Percentiles rank a stretch among this genome's conserved stretches.
Conservation (phyloP, 1,284 basidiomycete species). For the Trichosporon ovoides region DNA sequence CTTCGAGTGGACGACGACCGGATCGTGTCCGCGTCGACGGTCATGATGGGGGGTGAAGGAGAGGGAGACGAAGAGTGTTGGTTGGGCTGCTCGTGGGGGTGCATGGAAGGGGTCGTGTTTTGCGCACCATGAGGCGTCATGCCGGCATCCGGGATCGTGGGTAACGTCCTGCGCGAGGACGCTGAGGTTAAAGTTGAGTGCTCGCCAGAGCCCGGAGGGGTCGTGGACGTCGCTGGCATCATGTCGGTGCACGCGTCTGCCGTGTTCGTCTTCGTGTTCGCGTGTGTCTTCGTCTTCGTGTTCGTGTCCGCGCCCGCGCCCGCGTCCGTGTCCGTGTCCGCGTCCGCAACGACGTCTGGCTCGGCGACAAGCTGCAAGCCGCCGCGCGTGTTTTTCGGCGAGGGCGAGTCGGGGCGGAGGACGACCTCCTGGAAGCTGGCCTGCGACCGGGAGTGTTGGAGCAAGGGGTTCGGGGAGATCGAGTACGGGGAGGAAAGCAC, state of each 20-base stretch:
- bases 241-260: no score
- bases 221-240: no score
- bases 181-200: conserved; percentile 1
- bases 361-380: not conserved
- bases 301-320: no score
- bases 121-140: conserved; percentile 5
- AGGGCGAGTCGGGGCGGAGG: not conserved
- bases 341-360: not conserved
- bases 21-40: conserved; percentile 5
- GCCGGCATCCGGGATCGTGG: conserved; percentile 6
- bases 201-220: not conserved
- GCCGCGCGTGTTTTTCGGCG: not conserved
- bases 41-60: not conserved
- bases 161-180: not conserved
- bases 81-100: not conserved
- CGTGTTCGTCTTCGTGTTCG: not conserved
- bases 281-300: no score
- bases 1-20: not conserved
- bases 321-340: no score
- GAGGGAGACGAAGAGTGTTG: not conserved
- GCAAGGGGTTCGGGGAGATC: conserved; percentile 12
- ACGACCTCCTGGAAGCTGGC: conserved; percentile 4
- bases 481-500: conserved; percentile 18
- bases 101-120: not conserved
- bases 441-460: conserved; percentile 3